phyloP scores from a whole-genome alignment of 805 yeast species.

The Candida koratica region DNA sequence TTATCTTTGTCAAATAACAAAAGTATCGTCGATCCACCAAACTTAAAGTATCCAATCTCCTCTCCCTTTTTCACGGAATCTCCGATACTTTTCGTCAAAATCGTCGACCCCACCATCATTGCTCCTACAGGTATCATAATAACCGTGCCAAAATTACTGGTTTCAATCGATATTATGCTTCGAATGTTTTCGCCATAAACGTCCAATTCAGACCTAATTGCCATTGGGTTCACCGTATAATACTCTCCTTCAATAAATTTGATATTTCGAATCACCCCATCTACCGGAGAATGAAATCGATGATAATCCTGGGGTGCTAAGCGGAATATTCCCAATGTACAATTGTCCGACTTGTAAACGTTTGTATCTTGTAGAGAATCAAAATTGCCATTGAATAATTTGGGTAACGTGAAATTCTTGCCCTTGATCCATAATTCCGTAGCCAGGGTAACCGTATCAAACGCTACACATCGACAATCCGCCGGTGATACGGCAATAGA shows the following conservation, averaged over 20 bases:
- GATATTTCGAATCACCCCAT: constrained; percentile 66
- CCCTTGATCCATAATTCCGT: constrained; percentile 90
- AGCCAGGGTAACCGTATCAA: constrained; percentile 55
- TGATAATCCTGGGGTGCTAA: constrained; percentile 98
- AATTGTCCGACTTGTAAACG: constrained; percentile 34
- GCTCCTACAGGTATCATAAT: constrained; percentile 87
- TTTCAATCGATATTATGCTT: constrained; percentile 69
- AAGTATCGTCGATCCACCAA: constrained; percentile 90
- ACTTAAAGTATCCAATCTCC: constrained; percentile 90
- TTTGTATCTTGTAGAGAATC: constrained; percentile 40
- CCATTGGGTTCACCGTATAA: constrained; percentile 97
- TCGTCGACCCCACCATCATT: constrained; percentile 96
- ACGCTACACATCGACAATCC: constrained; percentile 80
- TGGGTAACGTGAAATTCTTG: constrained; percentile 60
- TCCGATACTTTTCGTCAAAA: constrained; percentile 63
- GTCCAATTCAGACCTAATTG: constrained; percentile 79
- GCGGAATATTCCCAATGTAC: constrained; percentile 75
- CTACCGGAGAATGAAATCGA: constrained; percentile 85
- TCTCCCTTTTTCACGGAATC: constrained; percentile 61
- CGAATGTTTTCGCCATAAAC: constrained; percentile 92
- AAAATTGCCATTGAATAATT: constrained; percentile 50
- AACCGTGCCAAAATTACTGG: constrained; percentile 74
- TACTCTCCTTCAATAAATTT: constrained; percentile 80
- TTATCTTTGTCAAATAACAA: constrained; percentile 52
- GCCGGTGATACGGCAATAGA: constrained; percentile 71